These are phyloP conservation scores for Spinellus fusiger DNA, from an alignment of 192 early-diverging fungal genomes.

Conservation along the genomic window DNA sequence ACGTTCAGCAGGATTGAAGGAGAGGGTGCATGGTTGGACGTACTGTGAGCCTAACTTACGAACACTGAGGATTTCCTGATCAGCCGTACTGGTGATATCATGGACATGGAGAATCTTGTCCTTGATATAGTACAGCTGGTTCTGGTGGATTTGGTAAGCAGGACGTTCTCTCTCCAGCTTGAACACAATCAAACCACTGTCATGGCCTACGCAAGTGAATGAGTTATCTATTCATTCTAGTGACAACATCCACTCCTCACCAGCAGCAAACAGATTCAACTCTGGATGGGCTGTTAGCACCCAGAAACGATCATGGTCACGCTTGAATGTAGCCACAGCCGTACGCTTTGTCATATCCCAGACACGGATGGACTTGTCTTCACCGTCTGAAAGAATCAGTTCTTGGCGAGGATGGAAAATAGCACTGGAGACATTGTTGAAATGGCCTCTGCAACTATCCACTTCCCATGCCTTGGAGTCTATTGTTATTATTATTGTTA, in stretches of 20 bases:
- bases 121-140: conserved; percentile 82
- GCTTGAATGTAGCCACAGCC: conserved; percentile 89
- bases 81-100: conserved; percentile 74
- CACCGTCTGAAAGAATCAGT: conserved; percentile 86
- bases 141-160: conserved; percentile 79
- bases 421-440: conserved; percentile 91
- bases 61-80: conserved; percentile 72
- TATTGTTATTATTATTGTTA: conserved; percentile 22
- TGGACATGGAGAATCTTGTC: conserved; percentile 79
- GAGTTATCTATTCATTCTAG: background rate
- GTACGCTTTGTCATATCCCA: conserved; percentile 98
- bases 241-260: conserved; percentile 34
- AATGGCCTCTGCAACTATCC: conserved; percentile 98
- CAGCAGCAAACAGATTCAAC: conserved; percentile 96
- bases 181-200: conserved; percentile 96
- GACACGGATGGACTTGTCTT: conserved; percentile 96
- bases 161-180: conserved; percentile 98
- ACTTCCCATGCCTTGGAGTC: conserved; percentile 99
- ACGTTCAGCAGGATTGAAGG: conserved; percentile 93
- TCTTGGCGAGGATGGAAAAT: conserved; percentile 97
- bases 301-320: conserved; percentile 98
- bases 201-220: conserved; percentile 73
- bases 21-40: conserved; percentile 73
- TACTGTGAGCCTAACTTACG: conserved; percentile 70
- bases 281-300: conserved; percentile 93